Conservation (phyloP, 495 filamentous ascomycete species). For the Podospora tetraspora region DNA sequence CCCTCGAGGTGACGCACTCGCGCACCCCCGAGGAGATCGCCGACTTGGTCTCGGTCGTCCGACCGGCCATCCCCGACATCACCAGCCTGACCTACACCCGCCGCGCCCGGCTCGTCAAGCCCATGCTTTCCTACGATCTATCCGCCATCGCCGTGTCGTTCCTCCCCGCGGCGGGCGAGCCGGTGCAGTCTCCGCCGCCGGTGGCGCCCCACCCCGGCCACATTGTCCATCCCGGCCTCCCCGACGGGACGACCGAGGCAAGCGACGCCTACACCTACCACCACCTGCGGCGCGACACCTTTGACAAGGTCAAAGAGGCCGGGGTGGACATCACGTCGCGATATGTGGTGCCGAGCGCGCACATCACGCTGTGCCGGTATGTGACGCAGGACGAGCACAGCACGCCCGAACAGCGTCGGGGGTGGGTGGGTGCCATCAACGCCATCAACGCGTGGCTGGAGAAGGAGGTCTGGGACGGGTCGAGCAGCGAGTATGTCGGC, state of each 20-base stretch:
- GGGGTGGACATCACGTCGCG: conserved; percentile 62
- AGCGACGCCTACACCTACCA: conserved; percentile 76
- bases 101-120: conserved; percentile 70
- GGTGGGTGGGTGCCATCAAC: conserved; percentile 63
- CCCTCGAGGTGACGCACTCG: conserved; percentile 73
- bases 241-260: conserved; percentile 8
- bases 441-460: conserved; percentile 68
- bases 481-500: conserved; percentile 35
- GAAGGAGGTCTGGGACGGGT: conserved; percentile 58
- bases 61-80: conserved; percentile 44
- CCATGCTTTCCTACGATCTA: conserved; percentile 76
- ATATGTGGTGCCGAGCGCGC: conserved; percentile 81
- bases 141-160: conserved; percentile 82
- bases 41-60: conserved; percentile 50
- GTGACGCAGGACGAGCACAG: conserved; percentile 50
- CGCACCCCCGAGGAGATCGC: conserved; percentile 57
- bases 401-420: conserved; percentile 44
- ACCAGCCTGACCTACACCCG: conserved; percentile 57
- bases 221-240: conserved; percentile 14
- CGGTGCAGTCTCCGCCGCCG: conserved; percentile 34
- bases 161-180: conserved; percentile 64
- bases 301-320: conserved; percentile 48
- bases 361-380: conserved; percentile 82
- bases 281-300: conserved; percentile 78
- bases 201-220: conserved; percentile 22